A percentile compares a stretch with the other conserved stretches of the same genome.
Conservation (phyloP, 495 filamentous ascomycete species). For the Podospora conica region DNA sequence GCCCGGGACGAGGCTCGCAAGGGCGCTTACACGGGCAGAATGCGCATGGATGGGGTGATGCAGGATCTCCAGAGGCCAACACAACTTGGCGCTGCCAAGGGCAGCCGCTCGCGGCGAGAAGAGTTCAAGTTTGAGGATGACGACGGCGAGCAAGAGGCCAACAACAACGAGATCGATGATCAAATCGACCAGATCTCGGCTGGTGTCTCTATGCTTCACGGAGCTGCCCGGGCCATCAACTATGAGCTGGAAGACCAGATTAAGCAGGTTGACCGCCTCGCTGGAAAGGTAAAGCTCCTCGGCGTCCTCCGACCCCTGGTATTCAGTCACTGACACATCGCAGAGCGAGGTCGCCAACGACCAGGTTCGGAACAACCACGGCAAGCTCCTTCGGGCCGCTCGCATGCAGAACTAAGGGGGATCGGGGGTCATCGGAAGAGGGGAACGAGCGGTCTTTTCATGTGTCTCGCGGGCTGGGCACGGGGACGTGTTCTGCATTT, state of each 20-base stretch:
- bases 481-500: background rate
- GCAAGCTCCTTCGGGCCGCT: background rate
- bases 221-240: conserved; percentile 1
- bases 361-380: conserved; percentile 2
- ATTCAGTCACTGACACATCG: background rate
- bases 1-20: conserved; percentile 3
- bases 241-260: conserved; percentile 3
- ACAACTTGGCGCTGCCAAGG: conserved; percentile 9
- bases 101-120: background rate
- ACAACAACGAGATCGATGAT: conserved; percentile 12
- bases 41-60: conserved; percentile 6
- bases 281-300: conserved; percentile 6
- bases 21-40: conserved; percentile 3
- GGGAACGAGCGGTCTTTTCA: background rate
- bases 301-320: background rate
- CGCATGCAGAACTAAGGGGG: background rate
- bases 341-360: conserved; percentile 8
- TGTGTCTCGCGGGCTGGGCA: background rate
- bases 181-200: background rate
- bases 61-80: conserved; percentile 7
- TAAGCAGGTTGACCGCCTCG: background rate
- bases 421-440: background rate
- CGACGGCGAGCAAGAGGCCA: conserved; percentile 13
- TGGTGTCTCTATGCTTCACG: background rate
- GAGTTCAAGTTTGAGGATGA: conserved; percentile 22